These are phyloP conservation scores for Thuja plicata DNA, from an alignment of 83 land plant genomes.

Conservation along the genomic window DNA sequence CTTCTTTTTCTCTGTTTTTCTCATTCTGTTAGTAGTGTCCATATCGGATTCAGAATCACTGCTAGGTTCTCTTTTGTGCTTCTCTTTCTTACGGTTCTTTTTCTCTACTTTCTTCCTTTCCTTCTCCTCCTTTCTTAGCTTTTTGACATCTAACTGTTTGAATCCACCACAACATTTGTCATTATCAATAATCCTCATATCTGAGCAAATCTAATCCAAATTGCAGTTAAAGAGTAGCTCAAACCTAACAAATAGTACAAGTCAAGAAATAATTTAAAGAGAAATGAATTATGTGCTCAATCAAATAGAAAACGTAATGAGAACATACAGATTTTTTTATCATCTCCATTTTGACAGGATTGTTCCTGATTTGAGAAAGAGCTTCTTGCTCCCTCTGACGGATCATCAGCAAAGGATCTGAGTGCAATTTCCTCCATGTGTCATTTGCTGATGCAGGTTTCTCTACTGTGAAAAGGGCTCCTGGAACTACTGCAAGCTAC, in stretches of 20 bases:
- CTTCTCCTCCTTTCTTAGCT: constrained; percentile 30
- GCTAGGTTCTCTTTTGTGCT: constrained; percentile 9
- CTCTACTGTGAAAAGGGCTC: constrained; percentile 87
- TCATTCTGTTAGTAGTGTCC: not conserved
- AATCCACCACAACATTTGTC: not conserved
- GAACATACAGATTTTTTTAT: constrained; percentile 70
- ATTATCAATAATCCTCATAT: not conserved
- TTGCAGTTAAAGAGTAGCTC: not conserved
- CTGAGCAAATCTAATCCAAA: not conserved
- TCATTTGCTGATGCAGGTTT: constrained; percentile 94
- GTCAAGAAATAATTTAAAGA: not conserved
- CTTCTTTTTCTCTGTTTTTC: constrained; percentile 20
- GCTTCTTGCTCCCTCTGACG: constrained; percentile 96
- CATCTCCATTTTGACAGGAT: constrained; percentile 91
- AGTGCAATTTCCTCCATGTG: constrained; percentile 93
- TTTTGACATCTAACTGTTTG: constrained; percentile 23
- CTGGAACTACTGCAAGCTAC: constrained; percentile 64
- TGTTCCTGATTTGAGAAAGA: constrained; percentile 78
- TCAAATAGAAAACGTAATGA: not conserved
- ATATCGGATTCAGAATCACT: constrained; percentile 4
- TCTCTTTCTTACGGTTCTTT: constrained; percentile 17
- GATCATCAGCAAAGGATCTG: constrained; percentile 91
- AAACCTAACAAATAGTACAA: not conserved
- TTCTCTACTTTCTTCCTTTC: constrained; percentile 21
- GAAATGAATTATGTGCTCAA: not conserved